phyloP scores from a whole-genome alignment of 208 protist genomes.

The Crithidia fasciculata region DNA sequence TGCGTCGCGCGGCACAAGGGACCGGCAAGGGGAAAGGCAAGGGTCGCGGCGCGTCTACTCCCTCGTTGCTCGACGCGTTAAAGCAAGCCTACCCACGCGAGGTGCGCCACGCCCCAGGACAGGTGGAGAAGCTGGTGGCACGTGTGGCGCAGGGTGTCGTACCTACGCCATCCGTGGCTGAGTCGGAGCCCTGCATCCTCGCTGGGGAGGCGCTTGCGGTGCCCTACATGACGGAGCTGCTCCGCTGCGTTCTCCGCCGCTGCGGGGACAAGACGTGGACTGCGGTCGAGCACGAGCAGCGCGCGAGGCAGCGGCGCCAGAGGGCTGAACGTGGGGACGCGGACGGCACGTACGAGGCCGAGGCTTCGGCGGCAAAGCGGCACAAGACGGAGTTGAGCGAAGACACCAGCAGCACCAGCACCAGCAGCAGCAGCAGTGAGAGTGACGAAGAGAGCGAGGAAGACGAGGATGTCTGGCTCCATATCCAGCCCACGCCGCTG shows the following conservation, averaged over 20 bases:
- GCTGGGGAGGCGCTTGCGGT: conserved; percentile 62
- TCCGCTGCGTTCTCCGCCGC: conserved; percentile 31
- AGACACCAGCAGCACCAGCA: neutral
- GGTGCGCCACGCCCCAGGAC: conserved; percentile 22
- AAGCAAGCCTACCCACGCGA: conserved; percentile 2
- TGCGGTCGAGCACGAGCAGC: conserved; percentile 1
- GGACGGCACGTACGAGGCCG: neutral
- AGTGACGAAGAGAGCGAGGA: conserved; percentile 17
- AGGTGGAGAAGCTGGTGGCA: conserved; percentile 43
- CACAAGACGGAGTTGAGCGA: neutral
- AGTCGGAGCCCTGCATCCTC: conserved; percentile 37
- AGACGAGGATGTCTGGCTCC: conserved; percentile 31
- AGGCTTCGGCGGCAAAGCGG: neutral
- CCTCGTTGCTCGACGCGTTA: conserved; percentile 2
- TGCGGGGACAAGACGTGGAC: conserved; percentile 18
- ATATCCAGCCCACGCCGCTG: conserved; percentile 41
- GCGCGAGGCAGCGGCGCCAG: conserved; percentile 1
- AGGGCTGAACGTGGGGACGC: too few relatives aligned
- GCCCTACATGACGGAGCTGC: conserved; percentile 46
- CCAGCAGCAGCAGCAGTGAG: neutral
- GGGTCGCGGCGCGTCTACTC: conserved; percentile 5
- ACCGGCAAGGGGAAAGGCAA: conserved; percentile 34
- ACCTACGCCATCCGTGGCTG: neutral
- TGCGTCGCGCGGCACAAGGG: neutral
- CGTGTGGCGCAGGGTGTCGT: conserved; percentile 38